Conservation (phyloP, 208 protist species). For the Wallacemonas rigidus region DNA sequence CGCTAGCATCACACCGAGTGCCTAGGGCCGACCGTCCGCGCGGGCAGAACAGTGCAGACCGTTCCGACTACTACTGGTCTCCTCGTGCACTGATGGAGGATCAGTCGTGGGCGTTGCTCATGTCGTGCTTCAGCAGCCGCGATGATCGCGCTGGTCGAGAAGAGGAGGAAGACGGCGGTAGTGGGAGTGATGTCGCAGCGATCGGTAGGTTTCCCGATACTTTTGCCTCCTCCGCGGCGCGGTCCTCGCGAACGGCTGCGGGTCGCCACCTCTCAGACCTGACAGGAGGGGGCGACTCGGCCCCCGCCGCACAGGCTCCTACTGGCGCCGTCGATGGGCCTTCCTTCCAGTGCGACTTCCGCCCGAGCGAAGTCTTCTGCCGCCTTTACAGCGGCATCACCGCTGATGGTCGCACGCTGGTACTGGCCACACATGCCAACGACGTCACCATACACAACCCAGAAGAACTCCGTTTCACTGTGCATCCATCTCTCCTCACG, state of each 20-base stretch:
- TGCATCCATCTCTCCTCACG: slow-evolving; percentile 25
- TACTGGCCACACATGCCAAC: slow-evolving; percentile 67
- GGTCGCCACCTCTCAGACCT: not conserved
- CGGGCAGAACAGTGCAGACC: not conserved
- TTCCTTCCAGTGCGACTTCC: slow-evolving; percentile 55
- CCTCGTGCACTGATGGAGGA: slow-evolving; percentile 32
- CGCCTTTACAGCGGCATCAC: slow-evolving; percentile 61
- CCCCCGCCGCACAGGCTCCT: not conserved
- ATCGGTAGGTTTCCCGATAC: not conserved
- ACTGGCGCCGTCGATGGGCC: slow-evolving; percentile 22
- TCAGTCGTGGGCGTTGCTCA: slow-evolving; percentile 45
- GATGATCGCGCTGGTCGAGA: slow-evolving; percentile 41
- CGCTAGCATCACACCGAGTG: slow-evolving; percentile 16
- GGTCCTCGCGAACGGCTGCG: not conserved
- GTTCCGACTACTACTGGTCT: slow-evolving; percentile 24
- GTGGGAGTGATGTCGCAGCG: not conserved
- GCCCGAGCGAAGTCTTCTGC: slow-evolving; percentile 61
- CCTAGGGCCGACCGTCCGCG: not conserved
- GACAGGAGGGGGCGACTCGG: too few species aligned
- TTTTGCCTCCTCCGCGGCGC: too few species aligned
- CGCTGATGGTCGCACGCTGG: slow-evolving; percentile 55
- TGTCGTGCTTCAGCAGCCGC: slow-evolving; percentile 60
- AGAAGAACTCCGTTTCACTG: slow-evolving; percentile 53
- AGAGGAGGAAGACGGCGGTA: slow-evolving; percentile 9
- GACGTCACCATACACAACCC: slow-evolving; percentile 43